Conservation (phyloP, 768 basidiomycete species). For the Boletus subparvulus region DNA sequence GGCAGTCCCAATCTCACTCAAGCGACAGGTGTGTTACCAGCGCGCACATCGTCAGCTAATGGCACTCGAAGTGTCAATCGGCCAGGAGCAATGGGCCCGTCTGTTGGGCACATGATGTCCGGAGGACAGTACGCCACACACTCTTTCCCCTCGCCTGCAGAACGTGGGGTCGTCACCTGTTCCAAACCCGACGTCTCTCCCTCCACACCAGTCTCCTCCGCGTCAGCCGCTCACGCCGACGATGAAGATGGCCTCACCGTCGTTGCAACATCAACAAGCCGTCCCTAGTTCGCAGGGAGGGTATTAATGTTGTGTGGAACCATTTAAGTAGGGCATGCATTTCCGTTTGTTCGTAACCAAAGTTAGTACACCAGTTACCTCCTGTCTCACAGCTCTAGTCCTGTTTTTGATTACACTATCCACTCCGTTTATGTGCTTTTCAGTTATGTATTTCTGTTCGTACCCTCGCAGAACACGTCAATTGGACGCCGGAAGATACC, state of each 20-base stretch:
- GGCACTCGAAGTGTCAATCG: slow-evolving; percentile 50
- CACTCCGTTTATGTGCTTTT: slow-evolving; percentile 39
- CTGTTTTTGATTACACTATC: slow-evolving; percentile 36
- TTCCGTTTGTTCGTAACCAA: slow-evolving; percentile 8
- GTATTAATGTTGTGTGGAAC: slow-evolving; percentile 38
- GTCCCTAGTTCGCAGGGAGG: slow-evolving; percentile 53
- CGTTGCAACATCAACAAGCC: slow-evolving; percentile 53
- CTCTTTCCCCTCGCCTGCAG: slow-evolving; percentile 51
- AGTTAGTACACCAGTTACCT: slow-evolving; percentile 14
- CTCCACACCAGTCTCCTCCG: slow-evolving; percentile 46
- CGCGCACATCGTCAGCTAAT: slow-evolving; percentile 56
- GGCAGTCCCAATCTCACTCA: slow-evolving; percentile 38
- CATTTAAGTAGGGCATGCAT: slow-evolving; percentile 13
- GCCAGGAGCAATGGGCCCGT: slow-evolving; percentile 16
- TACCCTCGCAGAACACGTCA: slow-evolving; percentile 22
- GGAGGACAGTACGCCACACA: slow-evolving; percentile 44
- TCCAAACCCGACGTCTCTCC: slow-evolving; percentile 40
- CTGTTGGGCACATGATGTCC: slow-evolving; percentile 30
- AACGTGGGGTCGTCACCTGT: slow-evolving; percentile 47
- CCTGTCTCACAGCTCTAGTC: slow-evolving; percentile 21
- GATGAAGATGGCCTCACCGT: slow-evolving; percentile 54
- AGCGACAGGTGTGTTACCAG: slow-evolving; percentile 37
- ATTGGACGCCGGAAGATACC: slow-evolving; percentile 19
- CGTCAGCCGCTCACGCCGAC: slow-evolving; percentile 51
- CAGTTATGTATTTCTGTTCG: slow-evolving; percentile 38